phyloP scores from a whole-genome alignment of 2,329 filamentous ascomycete species.

The Epichloe uncinata region DNA sequence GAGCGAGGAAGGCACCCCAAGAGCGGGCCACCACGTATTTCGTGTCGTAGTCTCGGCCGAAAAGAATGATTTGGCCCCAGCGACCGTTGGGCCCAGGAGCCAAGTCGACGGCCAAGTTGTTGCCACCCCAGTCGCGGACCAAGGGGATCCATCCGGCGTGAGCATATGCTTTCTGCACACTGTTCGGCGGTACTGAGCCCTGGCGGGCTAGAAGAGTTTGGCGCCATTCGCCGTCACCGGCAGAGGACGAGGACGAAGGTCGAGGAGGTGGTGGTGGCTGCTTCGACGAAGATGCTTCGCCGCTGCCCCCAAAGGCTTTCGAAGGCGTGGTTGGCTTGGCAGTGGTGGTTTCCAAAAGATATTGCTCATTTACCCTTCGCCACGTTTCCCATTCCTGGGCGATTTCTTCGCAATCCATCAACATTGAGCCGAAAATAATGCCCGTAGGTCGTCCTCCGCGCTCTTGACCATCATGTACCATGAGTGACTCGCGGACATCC shows the following conservation, averaged over 20 bases:
- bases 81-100: conserved; percentile 78
- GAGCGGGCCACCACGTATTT: conserved; percentile 94
- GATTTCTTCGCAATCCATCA: conserved; percentile 96
- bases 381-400: conserved; percentile 97
- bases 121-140: conserved; percentile 95
- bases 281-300: conserved; percentile 55
- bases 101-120: conserved; percentile 88
- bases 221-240: conserved; percentile 54
- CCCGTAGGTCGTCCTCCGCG: conserved; percentile 82
- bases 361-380: conserved; percentile 86
- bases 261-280: conserved; percentile 15
- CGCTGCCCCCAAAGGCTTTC: conserved; percentile 56
- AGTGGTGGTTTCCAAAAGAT: conserved; percentile 49
- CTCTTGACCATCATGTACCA: conserved; percentile 93
- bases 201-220: conserved; percentile 75
- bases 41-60: conserved; percentile 94
- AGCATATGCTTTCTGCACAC: conserved; percentile 84
- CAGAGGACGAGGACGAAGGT: conserved; percentile 30
- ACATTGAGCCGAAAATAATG: conserved; percentile 86
- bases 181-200: conserved; percentile 73
- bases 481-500: conserved; percentile 84
- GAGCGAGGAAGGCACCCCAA: conserved; percentile 77
- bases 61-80: conserved; percentile 95
- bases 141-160: conserved; percentile 94
- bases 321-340: conserved; percentile 50